These are phyloP conservation scores for Pyrenochaeta sp. DNA, from an alignment of 2,329 filamentous ascomycete genomes.

Conservation along the genomic window DNA sequence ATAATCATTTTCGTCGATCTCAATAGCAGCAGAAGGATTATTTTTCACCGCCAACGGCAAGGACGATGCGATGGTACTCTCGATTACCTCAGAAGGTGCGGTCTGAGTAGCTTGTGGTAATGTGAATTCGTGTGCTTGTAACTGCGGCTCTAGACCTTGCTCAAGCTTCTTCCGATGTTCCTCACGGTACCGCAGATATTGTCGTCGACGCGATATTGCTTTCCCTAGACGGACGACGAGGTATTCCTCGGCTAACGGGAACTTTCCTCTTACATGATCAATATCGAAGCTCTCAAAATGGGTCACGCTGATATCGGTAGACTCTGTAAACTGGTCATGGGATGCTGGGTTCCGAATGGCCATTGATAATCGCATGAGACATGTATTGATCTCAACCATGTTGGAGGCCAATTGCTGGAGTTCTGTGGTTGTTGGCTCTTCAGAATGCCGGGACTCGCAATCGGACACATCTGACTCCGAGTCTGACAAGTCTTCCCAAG, in stretches of 20 bases:
- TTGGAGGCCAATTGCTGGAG: slow-evolving; percentile 28
- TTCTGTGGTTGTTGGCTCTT: slow-evolving; percentile 19
- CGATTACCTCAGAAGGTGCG: slow-evolving; percentile 8
- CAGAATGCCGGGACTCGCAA: neutral
- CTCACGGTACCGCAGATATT: slow-evolving; percentile 41
- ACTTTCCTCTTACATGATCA: slow-evolving; percentile 36
- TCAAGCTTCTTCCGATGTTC: slow-evolving; percentile 36
- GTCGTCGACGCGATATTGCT: slow-evolving; percentile 38
- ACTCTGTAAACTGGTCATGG: slow-evolving; percentile 36
- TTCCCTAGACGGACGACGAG: slow-evolving; percentile 36
- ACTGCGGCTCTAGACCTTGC: slow-evolving; percentile 1
- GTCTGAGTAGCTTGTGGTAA: neutral
- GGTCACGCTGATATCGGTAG: slow-evolving; percentile 22
- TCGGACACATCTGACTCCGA: slow-evolving; percentile 21
- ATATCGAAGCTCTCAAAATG: slow-evolving; percentile 37
- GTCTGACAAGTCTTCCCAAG: slow-evolving; percentile 30
- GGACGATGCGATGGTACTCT: slow-evolving; percentile 26
- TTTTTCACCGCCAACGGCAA: slow-evolving; percentile 14
- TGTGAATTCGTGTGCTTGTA: neutral
- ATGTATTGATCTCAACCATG: slow-evolving; percentile 36
- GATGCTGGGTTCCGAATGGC: slow-evolving; percentile 42
- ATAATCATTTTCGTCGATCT: slow-evolving; percentile 12
- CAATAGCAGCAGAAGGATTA: neutral
- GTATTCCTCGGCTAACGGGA: slow-evolving; percentile 23
- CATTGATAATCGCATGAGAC: slow-evolving; percentile 42